Conservation (phyloP, 1,284 basidiomycete species). For the Tranzscheliella williamsii region DNA sequence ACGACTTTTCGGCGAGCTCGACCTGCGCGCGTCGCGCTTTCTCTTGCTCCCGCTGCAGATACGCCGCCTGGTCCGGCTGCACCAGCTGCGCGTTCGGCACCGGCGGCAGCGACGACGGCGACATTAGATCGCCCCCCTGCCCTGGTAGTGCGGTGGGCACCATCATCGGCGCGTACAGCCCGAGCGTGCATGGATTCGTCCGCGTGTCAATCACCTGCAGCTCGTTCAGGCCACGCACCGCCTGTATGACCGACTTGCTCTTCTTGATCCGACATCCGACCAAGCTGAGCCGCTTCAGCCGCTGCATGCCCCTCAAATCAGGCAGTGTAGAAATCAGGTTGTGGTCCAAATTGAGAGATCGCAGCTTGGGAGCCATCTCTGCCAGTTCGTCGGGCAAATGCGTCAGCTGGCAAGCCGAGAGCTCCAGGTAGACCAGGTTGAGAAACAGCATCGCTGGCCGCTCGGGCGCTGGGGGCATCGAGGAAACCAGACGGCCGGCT, state of each 20-base stretch:
- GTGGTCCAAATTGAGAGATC: conserved; percentile 73
- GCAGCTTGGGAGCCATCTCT: conserved; percentile 77
- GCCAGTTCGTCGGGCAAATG: conserved; percentile 73
- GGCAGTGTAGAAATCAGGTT: conserved; percentile 52
- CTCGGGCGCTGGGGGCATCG: background rate
- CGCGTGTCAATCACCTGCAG: conserved; percentile 53
- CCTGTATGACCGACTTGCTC: conserved; percentile 39
- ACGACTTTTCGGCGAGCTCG: conserved; percentile 47
- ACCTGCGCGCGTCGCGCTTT: conserved; percentile 18
- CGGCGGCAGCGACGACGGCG: conserved; percentile 34
- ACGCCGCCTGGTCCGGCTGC: conserved; percentile 39
- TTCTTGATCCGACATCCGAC: conserved; percentile 52
- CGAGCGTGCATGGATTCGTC: conserved; percentile 56
- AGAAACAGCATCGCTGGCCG: conserved; percentile 66
- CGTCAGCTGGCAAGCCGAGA: conserved; percentile 84
- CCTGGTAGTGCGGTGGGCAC: conserved; percentile 10
- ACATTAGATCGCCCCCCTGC: conserved; percentile 4
- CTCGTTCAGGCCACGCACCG: conserved; percentile 38
- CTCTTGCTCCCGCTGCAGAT: conserved; percentile 6
- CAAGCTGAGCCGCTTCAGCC: conserved; percentile 53
- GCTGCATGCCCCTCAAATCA: conserved; percentile 24
- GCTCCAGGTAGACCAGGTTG: conserved; percentile 88
- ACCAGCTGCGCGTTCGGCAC: conserved; percentile 51
- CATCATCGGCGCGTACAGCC: conserved; percentile 55
- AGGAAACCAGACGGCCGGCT: background rate